A percentile compares a stretch with the other conserved stretches of the same genome.
Conservation (phyloP, 805 yeast species). For the Torulaspora indica region DNA sequence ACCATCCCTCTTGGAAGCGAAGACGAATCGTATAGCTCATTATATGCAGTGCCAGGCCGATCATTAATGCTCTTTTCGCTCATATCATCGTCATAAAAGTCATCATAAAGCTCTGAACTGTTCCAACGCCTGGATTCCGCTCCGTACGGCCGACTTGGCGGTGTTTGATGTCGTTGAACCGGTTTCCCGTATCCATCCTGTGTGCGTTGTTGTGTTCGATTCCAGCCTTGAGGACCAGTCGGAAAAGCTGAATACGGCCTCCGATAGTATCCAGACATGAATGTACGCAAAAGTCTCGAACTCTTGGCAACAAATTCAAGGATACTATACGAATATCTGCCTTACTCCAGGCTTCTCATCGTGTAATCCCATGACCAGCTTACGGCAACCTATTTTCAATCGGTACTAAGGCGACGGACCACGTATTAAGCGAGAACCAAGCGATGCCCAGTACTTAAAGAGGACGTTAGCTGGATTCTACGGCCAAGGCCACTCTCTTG, state of each 20-base stretch:
- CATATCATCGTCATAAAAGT: slow-evolving; percentile 3
- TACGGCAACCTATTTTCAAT: background rate
- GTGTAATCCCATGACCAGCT: slow-evolving; percentile 1
- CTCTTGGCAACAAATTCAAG: background rate
- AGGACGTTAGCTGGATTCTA: too few relatives aligned
- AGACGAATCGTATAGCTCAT: background rate
- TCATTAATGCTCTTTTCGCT: background rate
- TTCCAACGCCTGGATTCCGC: slow-evolving; percentile 6
- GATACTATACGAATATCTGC: background rate
- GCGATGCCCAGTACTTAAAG: too few relatives aligned
- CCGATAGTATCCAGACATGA: slow-evolving; percentile 24
- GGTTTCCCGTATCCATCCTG: background rate
- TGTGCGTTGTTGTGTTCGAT: slow-evolving; percentile 7
- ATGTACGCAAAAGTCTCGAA: background rate
- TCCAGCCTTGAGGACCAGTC: slow-evolving; percentile 14
- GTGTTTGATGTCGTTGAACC: slow-evolving; percentile 4
- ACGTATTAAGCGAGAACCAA: slow-evolving; percentile 4
- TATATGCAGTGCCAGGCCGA: background rate
- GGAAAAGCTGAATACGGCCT: slow-evolving; percentile 21
- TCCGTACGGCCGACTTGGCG: background rate
- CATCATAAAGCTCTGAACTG: slow-evolving; percentile 2
- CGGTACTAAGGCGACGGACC: background rate
- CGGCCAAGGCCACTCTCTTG: too few relatives aligned
- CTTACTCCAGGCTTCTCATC: background rate
- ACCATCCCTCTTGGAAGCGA: background rate